A percentile compares a stretch with the other conserved stretches of the same genome.
Conservation (phyloP, 2,329 filamentous ascomycete species). For the Diaporthe destruens region DNA sequence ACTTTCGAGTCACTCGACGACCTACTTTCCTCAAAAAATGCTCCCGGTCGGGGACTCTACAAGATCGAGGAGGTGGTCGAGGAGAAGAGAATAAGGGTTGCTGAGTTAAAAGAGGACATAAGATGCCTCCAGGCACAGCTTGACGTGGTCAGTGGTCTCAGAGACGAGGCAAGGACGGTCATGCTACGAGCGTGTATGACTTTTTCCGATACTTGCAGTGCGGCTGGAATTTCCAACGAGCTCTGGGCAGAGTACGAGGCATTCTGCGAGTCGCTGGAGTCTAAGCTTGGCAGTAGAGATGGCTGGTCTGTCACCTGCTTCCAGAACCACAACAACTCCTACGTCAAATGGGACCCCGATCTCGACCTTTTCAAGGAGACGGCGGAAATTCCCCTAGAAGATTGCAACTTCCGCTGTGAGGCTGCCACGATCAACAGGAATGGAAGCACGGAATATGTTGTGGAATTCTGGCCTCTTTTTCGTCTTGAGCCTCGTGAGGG, state of each 20-base stretch:
- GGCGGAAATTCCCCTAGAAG: conserved; percentile 1
- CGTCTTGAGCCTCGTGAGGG: not conserved
- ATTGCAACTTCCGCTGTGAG: conserved; percentile 34
- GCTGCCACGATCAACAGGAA: not conserved
- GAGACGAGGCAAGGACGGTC: not conserved
- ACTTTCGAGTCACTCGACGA: not conserved
- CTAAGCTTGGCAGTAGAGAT: not conserved
- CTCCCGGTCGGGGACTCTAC: conserved; percentile 14
- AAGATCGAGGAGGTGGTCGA: not conserved
- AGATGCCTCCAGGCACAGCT: not conserved
- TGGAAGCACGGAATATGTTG: conserved; percentile 1
- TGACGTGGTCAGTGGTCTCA: not conserved
- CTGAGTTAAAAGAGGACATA: not conserved
- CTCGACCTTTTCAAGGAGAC: conserved; percentile 17
- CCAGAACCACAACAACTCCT: conserved; percentile 13
- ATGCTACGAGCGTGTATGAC: not conserved
- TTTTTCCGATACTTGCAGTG: not conserved
- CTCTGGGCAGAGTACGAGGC: conserved; percentile 31
- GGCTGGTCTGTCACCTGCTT: conserved; percentile 30
- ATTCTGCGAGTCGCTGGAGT: conserved; percentile 29
- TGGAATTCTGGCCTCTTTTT: conserved; percentile 29
- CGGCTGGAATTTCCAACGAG: not conserved
- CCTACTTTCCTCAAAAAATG: not conserved
- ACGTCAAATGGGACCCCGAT: not conserved
- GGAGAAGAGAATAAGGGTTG: not conserved